Evolutionary conservation across 768 basidiomycete genomes (phyloP).

Genomic region (Krasilnikovozyma curviuscula): DNA sequence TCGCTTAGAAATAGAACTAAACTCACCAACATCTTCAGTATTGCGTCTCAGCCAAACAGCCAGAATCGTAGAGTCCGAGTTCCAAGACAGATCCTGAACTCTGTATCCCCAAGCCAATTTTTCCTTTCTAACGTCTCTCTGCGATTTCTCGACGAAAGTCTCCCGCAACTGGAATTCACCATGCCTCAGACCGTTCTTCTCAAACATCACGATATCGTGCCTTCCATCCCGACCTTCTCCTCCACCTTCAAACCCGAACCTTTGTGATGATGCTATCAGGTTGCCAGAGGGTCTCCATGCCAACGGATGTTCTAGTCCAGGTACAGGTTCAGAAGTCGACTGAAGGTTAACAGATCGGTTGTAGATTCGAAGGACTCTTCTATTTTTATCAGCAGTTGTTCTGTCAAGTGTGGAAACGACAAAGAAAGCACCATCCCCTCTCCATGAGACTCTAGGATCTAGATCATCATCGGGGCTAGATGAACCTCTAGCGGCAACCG

Average conservation of each 20-base stretch:
- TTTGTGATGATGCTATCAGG: constrained; percentile 59
- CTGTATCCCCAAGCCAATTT: constrained; percentile 39
- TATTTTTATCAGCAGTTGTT: constrained; percentile 18
- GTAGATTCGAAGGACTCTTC: constrained; percentile 53
- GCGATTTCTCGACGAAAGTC: constrained; percentile 15
- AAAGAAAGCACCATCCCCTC: constrained; percentile 81
- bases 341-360: constrained; percentile 53
- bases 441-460: constrained; percentile 64
- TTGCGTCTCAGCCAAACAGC: constrained; percentile 50
- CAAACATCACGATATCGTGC: constrained; percentile 83
- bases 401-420: constrained; percentile 56
- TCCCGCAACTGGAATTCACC: constrained; percentile 60
- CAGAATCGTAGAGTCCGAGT: constrained; percentile 65
- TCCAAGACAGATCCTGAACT: constrained; percentile 66
- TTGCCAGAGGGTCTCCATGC: constrained; percentile 81
- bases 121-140: constrained; percentile 19
- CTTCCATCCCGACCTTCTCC: constrained; percentile 42
- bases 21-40: constrained; percentile 53
- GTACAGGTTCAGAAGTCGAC: constrained; percentile 62
- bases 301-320: constrained; percentile 59
- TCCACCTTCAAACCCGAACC: constrained; percentile 53
- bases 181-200: constrained; percentile 80
- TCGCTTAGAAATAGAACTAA: background rate
- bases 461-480: constrained; percentile 47
- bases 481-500: constrained; percentile 28